Percentiles rank a stretch among this genome's conserved stretches.
These are phyloP conservation scores for Jackrogersella multiformis DNA, from an alignment of 495 filamentous ascomycete species.

Conservation along the genomic window DNA sequence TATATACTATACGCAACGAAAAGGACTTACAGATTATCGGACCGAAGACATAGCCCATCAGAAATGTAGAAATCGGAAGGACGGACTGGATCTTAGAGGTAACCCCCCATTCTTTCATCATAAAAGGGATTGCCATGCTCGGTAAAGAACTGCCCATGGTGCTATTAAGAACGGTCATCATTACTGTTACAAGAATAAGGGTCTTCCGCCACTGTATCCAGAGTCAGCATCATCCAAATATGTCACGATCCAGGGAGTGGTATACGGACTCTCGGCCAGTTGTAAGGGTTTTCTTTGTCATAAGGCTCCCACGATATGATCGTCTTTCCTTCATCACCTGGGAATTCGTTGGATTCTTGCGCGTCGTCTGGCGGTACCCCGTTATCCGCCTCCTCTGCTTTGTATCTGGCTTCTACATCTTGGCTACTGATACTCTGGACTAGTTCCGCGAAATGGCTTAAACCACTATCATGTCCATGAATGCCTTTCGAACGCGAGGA, in stretches of 20 bases:
- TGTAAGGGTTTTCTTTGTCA: slow-evolving; percentile 65
- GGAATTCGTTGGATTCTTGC: slow-evolving; percentile 21
- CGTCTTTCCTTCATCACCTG: slow-evolving; percentile 42
- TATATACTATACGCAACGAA: neutral
- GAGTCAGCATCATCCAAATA: slow-evolving; percentile 14
- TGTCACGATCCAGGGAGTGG: neutral
- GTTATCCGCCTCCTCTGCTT: slow-evolving; percentile 51
- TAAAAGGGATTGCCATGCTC: slow-evolving; percentile 67
- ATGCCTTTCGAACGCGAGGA: slow-evolving; percentile 11
- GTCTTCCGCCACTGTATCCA: slow-evolving; percentile 62
- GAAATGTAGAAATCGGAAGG: slow-evolving; percentile 79
- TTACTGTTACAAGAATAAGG: slow-evolving; percentile 63
- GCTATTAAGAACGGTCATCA: slow-evolving; percentile 74
- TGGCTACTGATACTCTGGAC: slow-evolving; percentile 50
- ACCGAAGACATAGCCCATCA: slow-evolving; percentile 75
- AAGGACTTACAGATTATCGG: slow-evolving; percentile 39
- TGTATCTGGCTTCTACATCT: slow-evolving; percentile 49
- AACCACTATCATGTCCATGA: slow-evolving; percentile 15
- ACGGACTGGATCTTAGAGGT: slow-evolving; percentile 65
- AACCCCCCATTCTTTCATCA: slow-evolving; percentile 66
- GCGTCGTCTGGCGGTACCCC: slow-evolving; percentile 33
- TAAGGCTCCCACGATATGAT: slow-evolving; percentile 60
- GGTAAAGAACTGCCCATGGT: slow-evolving; percentile 77
- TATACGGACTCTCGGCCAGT: slow-evolving; percentile 58
- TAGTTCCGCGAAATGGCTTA: slow-evolving; percentile 36